Evolutionary conservation across 2,329 filamentous ascomycete species (phyloP), one percentile per base, ranked within the genome.

Genomic region (Ophioceras dolichostomum): DNA sequence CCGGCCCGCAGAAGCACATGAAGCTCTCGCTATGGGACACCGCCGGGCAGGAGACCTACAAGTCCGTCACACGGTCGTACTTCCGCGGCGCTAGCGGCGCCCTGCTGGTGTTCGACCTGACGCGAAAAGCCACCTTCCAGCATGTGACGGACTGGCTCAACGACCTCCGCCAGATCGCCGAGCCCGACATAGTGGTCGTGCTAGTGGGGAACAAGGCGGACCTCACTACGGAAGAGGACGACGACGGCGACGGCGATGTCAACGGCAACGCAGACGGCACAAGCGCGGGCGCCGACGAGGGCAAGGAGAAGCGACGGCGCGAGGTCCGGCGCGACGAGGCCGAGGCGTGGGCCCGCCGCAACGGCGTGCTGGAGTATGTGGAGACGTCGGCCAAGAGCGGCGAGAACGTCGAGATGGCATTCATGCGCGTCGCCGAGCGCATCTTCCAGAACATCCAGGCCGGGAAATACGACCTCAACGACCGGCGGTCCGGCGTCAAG

Each of bases 391-490:
- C 91, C 35, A 98, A 96, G 68, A 93, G 81, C 43, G 91, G 91
- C 37, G 86, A 94, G 55, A 86, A 86, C 36, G 91, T 98, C 26
- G 91, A 98, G 58, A 74, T 79, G 47, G 91, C 91, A 2, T 98
- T 98, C 52, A 72, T 94, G 54, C 79, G 91, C 52, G 88, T 96
- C 12, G 87, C 91, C 16, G 87, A 95, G 65, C 72, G 88, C 58
- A 96, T 98, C 64, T 94, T 93, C 55, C 79, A 89, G 56, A 96
- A 96, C 52, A 95, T 98, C 44, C 86, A 95, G 64, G 85, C 85
- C 2, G 91, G 91, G 10, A 85, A 78, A 55, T 96, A 96, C 56
- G 88, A 98, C 60, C 64, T 96, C 47, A 94, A 94, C 54, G 89
- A 96, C 58, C 73, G 89, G 52, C 74, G 88, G 53, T 89, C 83